Percentiles rank a stretch among this genome's conserved stretches.
These are phyloP conservation scores for Coemansia sp. DNA, from an alignment of 192 early-diverging fungal species.

Conservation along the genomic window DNA sequence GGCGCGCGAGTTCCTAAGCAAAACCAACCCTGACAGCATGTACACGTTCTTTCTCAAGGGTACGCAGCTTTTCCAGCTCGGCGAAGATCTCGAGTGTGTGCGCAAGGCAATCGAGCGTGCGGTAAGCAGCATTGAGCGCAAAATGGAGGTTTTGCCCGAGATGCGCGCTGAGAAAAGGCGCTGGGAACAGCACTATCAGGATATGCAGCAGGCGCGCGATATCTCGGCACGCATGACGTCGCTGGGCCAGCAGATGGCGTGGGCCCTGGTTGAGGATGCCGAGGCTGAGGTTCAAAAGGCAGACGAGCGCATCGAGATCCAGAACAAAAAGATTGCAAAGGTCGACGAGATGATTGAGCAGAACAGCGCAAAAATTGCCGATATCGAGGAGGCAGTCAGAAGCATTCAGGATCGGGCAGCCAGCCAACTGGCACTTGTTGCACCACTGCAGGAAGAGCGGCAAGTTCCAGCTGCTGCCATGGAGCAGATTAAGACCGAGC, in stretches of 20 bases:
- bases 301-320: slow-evolving; percentile 29
- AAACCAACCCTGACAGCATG: slow-evolving; percentile 79
- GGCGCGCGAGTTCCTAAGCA: slow-evolving; percentile 84
- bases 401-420: slow-evolving; percentile 30
- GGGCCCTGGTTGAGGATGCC: slow-evolving; percentile 62
- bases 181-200: slow-evolving; percentile 65
- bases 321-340: slow-evolving; percentile 23
- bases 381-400: slow-evolving; percentile 43
- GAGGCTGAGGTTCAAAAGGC: slow-evolving; percentile 48
- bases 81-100: slow-evolving; percentile 65
- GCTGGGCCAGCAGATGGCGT: slow-evolving; percentile 70
- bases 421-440: slow-evolving; percentile 18
- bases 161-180: slow-evolving; percentile 64
- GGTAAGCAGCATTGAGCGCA: slow-evolving; percentile 51
- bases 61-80: slow-evolving; percentile 78
- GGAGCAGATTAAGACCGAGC: slow-evolving; percentile 14
- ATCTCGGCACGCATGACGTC: slow-evolving; percentile 54
- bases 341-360: slow-evolving; percentile 56
- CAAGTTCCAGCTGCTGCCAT: slow-evolving; percentile 13
- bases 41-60: slow-evolving; percentile 91
- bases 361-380: slow-evolving; percentile 45
- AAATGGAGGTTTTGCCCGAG: slow-evolving; percentile 66
- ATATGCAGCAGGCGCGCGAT: slow-evolving; percentile 61
- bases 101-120: slow-evolving; percentile 54
- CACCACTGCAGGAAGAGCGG: slow-evolving; percentile 26